Base-by-base conservation (phyloP, 345 rosid species). In the Raphanus sativus region DNA sequence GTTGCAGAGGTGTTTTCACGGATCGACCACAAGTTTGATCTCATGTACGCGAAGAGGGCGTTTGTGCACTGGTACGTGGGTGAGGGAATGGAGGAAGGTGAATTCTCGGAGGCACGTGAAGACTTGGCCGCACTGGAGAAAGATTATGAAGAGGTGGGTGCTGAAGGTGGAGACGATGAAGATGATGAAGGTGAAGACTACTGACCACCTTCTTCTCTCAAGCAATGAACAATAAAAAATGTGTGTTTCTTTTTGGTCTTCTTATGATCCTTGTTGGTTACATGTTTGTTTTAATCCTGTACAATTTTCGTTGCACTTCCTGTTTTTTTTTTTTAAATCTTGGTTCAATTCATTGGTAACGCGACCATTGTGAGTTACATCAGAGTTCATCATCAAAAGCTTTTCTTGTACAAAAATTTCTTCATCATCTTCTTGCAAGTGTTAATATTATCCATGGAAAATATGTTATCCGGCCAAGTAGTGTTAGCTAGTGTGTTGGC, bases 21-120 rank as follows among this genome's bases (percentile, higher is more conserved):
- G 10, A 52, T 52, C 59, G 59, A 52, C 59, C 59, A 52, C 59
- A 52, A 52, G 59, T 52, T 52, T 52, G 59, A 52, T 52, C 59
- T 52, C 0, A 52, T 52, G 59, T 52, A 52, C 1, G 9, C 59
- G 4, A 52, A 88, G 86, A 86, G 91, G 73, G 89, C 91, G 2
- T 88, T 88, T 17, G 91, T 88, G 32, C 92, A 88, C 83, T 88
- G 92, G 92, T 88, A 88, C 8, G 92, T 86, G 0, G 92, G 92
- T 74, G 92, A 85, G 60, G 92, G 92, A 34, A 88, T 88, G 92
- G 89, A 88, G 78, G 92, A 88, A 81, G 92, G 92, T 36, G 92
- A 88, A 24, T 88, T 88, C 82, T 88, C 92, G 0, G 92, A 88
- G 83, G 92, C 92, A 0, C 87, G 89, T 30, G 92, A 88, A 67